phyloP scores from a whole-genome alignment of 2,329 filamentous ascomycete species.

The Leptographium wingfieldii region DNA sequence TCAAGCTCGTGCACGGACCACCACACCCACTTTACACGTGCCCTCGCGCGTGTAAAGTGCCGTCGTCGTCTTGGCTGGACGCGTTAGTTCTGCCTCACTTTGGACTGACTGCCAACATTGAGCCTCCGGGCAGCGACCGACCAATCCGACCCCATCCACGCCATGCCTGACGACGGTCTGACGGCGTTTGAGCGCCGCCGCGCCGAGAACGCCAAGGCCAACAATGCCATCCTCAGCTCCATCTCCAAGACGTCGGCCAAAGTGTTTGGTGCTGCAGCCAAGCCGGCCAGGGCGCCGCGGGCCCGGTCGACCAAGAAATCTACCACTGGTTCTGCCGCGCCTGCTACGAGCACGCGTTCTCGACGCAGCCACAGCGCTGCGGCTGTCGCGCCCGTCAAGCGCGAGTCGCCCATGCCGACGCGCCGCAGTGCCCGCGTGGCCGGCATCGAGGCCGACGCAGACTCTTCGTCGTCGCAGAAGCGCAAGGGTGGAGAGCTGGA shows the following conservation, averaged over 20 bases:
- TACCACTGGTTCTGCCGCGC: slow-evolving; percentile 19
- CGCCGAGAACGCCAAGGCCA: slow-evolving; percentile 75
- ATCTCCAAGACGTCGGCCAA: slow-evolving; percentile 53
- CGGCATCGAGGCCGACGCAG: slow-evolving; percentile 34
- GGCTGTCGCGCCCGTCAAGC: slow-evolving; percentile 18
- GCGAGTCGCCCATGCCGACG: slow-evolving; percentile 33
- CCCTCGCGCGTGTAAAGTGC: background rate
- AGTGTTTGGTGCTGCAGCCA: slow-evolving; percentile 18
- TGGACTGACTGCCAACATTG: background rate
- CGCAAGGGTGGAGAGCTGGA: background rate
- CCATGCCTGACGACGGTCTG: slow-evolving; percentile 29
- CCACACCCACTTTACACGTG: slow-evolving; percentile 1
- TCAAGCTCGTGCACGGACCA: background rate
- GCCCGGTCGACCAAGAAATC: slow-evolving; percentile 14
- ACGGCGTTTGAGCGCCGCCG: slow-evolving; percentile 81
- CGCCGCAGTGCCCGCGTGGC: slow-evolving; percentile 47
- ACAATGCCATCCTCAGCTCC: slow-evolving; percentile 68
- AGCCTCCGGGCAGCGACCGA: background rate
- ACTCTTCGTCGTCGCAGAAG: slow-evolving; percentile 7
- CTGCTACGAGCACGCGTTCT: slow-evolving; percentile 6
- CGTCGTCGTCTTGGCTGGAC: background rate
- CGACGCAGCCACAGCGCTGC: slow-evolving; percentile 11
- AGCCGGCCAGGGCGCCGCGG: slow-evolving; percentile 20
- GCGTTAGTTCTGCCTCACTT: background rate
- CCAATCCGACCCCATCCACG: background rate